Evolutionary conservation across 345 rosid species (phyloP), one percentile per base, ranked within the genome.

Genomic region (Euclidium syriacum): DNA sequence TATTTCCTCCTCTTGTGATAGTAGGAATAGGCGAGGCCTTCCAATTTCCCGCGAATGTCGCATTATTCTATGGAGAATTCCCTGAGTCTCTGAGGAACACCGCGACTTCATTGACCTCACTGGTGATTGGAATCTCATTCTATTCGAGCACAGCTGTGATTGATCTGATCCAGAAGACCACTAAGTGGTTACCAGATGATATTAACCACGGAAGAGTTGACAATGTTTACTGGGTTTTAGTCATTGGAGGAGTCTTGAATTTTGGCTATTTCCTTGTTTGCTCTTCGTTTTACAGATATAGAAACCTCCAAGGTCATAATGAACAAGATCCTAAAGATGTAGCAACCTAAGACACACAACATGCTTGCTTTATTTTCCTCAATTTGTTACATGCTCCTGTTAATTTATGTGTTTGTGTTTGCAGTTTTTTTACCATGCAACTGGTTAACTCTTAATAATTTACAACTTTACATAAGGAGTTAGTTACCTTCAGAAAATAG

Each of bases 1-100:
- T 87, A 33, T 58, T 84, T 52, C 80, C 85, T 38, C 77, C 75
- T 30, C 51, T 81, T 0, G 59, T 73, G 1, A 2, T 82, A 48
- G 68, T 58, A 5, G 90, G 86, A 4, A 44, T 82, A 4, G 80
- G 78, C 2, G 81, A 79, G 58, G 83, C 91, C 7, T 80, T 81
- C 42, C 77, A 74, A 5, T 71, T 65, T 12, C 90, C 83, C 0
- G 85, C 73, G 4, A 83, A 82, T 48, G 58, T 71, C 16, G 50
- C 56, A 4, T 5, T 86, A 19, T 81, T 70, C 43, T 77, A 78
- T 34, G 75, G 67, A 53, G 84, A 87, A 65, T 83, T 79, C 58
- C 85, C 84, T 0, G 49, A 16, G 27, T 73, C 80, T 4, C 3
- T 82, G 6, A 46, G 33, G 5, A 77, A 78, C 51, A 83, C 79